These are phyloP conservation scores for Hygrophila difformis DNA, from an alignment of 257 asterid genomes.

Conservation along the genomic window DNA sequence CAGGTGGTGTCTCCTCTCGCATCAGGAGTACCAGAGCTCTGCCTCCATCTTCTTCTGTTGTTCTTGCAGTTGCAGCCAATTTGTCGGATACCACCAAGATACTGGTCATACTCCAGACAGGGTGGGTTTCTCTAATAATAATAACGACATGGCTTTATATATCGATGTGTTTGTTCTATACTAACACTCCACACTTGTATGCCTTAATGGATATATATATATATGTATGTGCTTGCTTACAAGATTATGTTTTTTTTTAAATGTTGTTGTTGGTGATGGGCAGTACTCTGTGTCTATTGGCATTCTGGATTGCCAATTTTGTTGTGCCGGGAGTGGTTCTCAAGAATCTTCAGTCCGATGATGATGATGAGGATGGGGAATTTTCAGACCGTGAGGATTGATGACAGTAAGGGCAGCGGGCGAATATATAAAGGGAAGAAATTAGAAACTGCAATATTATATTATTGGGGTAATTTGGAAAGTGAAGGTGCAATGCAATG, in stretches of 20 bases:
- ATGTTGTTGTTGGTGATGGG: not conserved
- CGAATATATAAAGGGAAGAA: too few species aligned
- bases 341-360: constrained; percentile 29
- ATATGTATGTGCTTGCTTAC: not conserved
- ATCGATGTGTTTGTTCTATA: not conserved
- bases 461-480: too few species aligned
- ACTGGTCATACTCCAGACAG: constrained; percentile 35
- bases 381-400: constrained; percentile 11
- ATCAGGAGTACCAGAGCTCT: constrained; percentile 14
- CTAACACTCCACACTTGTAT: not conserved
- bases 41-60: constrained; percentile 10
- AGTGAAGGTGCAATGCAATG: too few species aligned
- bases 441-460: too few species aligned
- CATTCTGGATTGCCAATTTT: constrained; percentile 53
- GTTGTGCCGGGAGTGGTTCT: constrained; percentile 35
- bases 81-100: constrained; percentile 28
- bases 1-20: not conserved
- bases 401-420: not conserved
- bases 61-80: constrained; percentile 22
- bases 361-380: constrained; percentile 16
- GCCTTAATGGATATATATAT: not conserved
- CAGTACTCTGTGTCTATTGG: constrained; percentile 42
- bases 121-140: constrained; percentile 20
- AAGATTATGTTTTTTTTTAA: too few species aligned
- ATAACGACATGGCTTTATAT: not conserved